Evolutionary conservation across 208 protist species (phyloP).

Genomic region (Spongospora subterranea): DNA sequence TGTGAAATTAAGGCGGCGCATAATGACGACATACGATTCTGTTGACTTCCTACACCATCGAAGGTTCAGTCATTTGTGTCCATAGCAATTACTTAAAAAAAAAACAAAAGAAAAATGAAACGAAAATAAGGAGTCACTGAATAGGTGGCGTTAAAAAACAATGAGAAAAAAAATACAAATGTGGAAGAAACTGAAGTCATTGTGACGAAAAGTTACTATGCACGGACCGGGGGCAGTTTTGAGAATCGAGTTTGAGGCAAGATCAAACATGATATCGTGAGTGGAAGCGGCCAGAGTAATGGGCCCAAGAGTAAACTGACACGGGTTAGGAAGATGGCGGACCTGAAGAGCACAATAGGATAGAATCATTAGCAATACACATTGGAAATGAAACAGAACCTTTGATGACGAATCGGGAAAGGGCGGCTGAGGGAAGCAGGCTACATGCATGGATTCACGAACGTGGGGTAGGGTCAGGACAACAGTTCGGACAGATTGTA

Average conservation of each 20-base stretch:
- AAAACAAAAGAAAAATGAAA: too few relatives aligned
- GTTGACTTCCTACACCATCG: too few relatives aligned
- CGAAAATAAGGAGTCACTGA: too few relatives aligned
- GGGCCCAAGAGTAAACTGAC: not conserved
- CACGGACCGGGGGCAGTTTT: not conserved
- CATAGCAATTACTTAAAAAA: too few relatives aligned
- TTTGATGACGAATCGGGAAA: not conserved
- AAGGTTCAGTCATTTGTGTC: too few relatives aligned
- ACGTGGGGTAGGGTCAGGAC: constrained; percentile 20
- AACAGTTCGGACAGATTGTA: not conserved
- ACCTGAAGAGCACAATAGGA: not conserved
- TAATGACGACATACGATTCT: not conserved
- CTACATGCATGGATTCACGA: not conserved
- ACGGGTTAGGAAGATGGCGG: not conserved
- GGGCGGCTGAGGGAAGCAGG: constrained; percentile 14
- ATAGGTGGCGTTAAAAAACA: too few relatives aligned
- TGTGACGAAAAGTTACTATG: not conserved
- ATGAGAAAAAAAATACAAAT: too few relatives aligned
- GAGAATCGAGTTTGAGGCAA: not conserved
- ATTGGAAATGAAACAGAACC: not conserved
- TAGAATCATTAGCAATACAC: not conserved
- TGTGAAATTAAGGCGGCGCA: not conserved
- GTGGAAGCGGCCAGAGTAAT: not conserved
- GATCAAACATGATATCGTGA: constrained; percentile 31
- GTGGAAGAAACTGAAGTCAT: not conserved